Conservation (phyloP, 2,329 filamentous ascomycete species). For the Ophiostoma ulmi region DNA sequence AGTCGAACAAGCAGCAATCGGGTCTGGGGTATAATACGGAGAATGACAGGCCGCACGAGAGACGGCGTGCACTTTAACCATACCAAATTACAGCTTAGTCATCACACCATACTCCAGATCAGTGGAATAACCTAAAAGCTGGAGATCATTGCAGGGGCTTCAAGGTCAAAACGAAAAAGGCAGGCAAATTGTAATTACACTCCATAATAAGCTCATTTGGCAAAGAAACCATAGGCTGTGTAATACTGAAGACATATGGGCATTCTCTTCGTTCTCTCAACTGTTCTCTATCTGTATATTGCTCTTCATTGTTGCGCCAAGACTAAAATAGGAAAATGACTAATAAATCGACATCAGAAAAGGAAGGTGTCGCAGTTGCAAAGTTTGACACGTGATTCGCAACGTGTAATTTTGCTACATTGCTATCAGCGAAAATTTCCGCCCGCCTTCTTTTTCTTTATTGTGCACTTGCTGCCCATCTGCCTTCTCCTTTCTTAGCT, state of each 20-base stretch:
- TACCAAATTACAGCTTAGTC: not conserved
- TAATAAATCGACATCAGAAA: not conserved
- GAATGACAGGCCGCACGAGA: not conserved
- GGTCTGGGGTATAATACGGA: not conserved
- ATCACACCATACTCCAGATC: not conserved
- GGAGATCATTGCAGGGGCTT: not conserved
- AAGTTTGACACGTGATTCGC: slow-evolving; percentile 11
- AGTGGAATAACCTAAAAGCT: not conserved
- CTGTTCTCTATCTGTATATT: not conserved
- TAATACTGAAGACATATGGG: not conserved
- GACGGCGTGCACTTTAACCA: not conserved
- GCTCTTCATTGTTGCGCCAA: not conserved
- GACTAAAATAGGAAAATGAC: not conserved
- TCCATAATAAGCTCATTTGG: not conserved
- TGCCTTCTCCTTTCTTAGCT: not conserved
- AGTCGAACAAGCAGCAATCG: no score
- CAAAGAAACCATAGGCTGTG: not conserved
- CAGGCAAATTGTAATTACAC: not conserved
- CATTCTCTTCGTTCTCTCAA: not conserved
- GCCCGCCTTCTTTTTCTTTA: not conserved
- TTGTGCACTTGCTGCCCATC: not conserved
- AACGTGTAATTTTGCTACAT: slow-evolving; percentile 8
- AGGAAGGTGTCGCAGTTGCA: not conserved
- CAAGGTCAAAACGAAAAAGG: not conserved
- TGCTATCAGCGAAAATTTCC: slow-evolving; percentile 15